Base-by-base conservation (phyloP, 441 rosid species). In the Mallotus japonicus region DNA sequence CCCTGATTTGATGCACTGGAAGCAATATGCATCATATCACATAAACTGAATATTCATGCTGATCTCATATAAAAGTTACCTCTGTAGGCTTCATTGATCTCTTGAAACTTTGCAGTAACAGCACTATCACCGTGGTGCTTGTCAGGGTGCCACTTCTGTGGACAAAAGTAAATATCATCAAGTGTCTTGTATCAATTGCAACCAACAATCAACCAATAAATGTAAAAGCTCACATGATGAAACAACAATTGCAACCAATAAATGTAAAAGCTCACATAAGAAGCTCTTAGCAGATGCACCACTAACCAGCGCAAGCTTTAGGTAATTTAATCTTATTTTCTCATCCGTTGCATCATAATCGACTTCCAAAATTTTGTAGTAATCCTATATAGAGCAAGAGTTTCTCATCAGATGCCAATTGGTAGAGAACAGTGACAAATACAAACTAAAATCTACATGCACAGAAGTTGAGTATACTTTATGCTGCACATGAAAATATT, bases 291-390 rank as follows among this genome's bases (percentile, higher is more conserved):
- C 55, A 67, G 77, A 60, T 68, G 69, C 60, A 56, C 63, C 75
- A 82, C 88, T 71, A 70, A 91, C 96, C 92, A 91, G 84, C 1
- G 96, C 93, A 81, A 89, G 96, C 78, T 78, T 88, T 77, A 90
- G 83, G 78, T 88, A 91, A 82, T 83, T 91, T 49, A 88, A 74
- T 73, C 87, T 79, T 80, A 91, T 91, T 75, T 83, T 81, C 77
- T 91, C 95, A 20, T 88, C 95, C 42, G 88, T 89, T 73, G 97
- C 97, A 80, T 89, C 97, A 76, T 91, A 89, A 74, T 89, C 97
- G 50, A 91, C 88, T 70, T 85, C 89, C 78, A 91, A 80, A 61
- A 91, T 80, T 82, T 89, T 89, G 81, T 91, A 91, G 82, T 86
- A 87, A 79, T 91, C 94, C 97, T 89, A 69, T 53, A 78, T 20